Evolutionary conservation across 2,329 filamentous ascomycete genomes (phyloP).

Genomic region (Cyphellophora europaea): DNA sequence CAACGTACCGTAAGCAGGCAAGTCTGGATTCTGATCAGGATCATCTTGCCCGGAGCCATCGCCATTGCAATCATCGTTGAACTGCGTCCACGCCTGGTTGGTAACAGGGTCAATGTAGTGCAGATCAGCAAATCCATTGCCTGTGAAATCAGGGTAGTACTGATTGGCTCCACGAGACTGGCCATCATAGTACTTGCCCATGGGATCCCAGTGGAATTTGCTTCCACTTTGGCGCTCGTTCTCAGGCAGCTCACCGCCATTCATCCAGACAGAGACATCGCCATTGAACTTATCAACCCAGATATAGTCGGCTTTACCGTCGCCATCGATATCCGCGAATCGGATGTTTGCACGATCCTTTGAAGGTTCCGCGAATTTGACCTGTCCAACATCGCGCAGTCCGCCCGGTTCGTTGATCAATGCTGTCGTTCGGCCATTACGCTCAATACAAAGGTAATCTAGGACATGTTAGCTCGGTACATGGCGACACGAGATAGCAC

Average conservation of each 20-base stretch:
- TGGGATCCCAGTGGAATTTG: neutral
- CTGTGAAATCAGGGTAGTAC: neutral
- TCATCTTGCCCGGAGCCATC: neutral
- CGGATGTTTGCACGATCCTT: neutral
- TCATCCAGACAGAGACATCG: neutral
- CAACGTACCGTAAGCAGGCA: no score
- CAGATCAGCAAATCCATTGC: neutral
- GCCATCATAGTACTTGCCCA: neutral
- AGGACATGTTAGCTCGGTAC: no score
- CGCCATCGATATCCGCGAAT: neutral
- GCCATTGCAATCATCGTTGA: neutral
- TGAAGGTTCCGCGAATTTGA: neutral
- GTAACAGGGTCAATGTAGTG: neutral
- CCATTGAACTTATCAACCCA: slow-evolving; percentile 3
- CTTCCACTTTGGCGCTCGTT: no score
- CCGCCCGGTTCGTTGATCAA: neutral
- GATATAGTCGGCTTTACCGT: neutral
- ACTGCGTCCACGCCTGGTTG: neutral
- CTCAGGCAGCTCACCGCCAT: neutral
- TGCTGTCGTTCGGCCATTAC: neutral
- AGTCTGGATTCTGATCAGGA: no score
- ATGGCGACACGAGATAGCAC: no score
- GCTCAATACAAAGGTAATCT: neutral
- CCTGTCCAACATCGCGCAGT: neutral
- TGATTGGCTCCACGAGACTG: neutral